Conservation (phyloP, 345 rosid genomes). For the Lagerstroemia speciosa region DNA sequence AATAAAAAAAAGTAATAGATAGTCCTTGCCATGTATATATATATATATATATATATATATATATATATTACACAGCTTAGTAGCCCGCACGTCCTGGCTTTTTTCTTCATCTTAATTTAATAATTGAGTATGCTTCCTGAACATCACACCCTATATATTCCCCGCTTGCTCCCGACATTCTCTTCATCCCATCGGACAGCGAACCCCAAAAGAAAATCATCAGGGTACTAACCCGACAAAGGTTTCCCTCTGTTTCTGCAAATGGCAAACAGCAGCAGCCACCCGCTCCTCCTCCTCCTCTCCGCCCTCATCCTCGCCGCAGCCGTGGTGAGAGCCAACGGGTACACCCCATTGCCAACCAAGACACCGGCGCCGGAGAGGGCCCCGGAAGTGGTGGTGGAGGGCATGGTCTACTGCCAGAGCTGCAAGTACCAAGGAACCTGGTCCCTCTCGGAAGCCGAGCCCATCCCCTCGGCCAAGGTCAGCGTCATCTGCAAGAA, state of each 20-base stretch:
- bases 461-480: slow-evolving; percentile 58
- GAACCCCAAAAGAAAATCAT: background rate
- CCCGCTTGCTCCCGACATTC: background rate
- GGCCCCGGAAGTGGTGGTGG: slow-evolving; percentile 46
- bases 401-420: slow-evolving; percentile 87
- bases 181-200: background rate
- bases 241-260: background rate
- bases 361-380: slow-evolving; percentile 14
- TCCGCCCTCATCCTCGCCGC: slow-evolving; percentile 24
- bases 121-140: background rate
- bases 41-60: too few relatives aligned
- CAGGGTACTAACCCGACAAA: background rate
- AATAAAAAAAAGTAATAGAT: background rate
- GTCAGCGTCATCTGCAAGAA: slow-evolving; percentile 71
- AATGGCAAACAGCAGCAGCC: slow-evolving; percentile 30
- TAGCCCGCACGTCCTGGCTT: slow-evolving; percentile 24
- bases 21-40: background rate
- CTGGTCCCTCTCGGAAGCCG: slow-evolving; percentile 63
- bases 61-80: slow-evolving; percentile 13
- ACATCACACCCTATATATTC: background rate
- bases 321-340: background rate
- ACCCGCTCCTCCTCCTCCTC: slow-evolving; percentile 14
- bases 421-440: slow-evolving; percentile 52
- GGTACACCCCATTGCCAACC: slow-evolving; percentile 11
- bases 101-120: background rate